Evolutionary conservation across 345 rosid species (phyloP).

Genomic region (Dipteronia dyeriana): DNA sequence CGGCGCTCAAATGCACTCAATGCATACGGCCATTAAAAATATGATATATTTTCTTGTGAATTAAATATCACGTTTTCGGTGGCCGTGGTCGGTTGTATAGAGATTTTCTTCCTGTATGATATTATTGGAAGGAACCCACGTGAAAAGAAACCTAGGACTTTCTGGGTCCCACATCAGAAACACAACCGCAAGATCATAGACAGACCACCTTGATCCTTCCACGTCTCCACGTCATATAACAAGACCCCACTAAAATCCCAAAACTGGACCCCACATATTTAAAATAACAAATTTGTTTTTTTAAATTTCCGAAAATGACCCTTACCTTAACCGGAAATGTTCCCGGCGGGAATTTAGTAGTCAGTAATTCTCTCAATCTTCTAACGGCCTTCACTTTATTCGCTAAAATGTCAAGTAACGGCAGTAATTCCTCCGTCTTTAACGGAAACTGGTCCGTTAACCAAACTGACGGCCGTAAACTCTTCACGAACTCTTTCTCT

Average conservation of each 20-base stretch:
- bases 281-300: background rate
- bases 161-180: conserved; percentile 20
- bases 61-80: too few relatives aligned
- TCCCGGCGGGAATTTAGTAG: conserved; percentile 95
- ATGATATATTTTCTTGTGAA: too few relatives aligned
- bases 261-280: conserved; percentile 15
- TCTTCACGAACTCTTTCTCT: conserved; percentile 82
- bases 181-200: conserved; percentile 20
- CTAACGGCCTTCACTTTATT: conserved; percentile 93
- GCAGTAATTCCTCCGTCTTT: conserved; percentile 86
- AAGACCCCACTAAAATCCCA: conserved; percentile 29
- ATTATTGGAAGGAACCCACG: background rate
- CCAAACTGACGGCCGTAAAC: conserved; percentile 90
- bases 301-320: background rate
- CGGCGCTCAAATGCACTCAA: too few relatives aligned
- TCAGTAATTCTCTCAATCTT: conserved; percentile 85
- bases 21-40: too few relatives aligned
- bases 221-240: conserved; percentile 36
- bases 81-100: too few relatives aligned
- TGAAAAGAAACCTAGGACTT: conserved; percentile 24
- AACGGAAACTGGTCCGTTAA: conserved; percentile 92
- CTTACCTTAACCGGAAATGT: conserved; percentile 96
- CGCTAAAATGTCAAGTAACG: conserved; percentile 90
- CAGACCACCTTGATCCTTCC: conserved; percentile 7
- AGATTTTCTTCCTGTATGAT: background rate